A percentile compares a stretch with the other conserved stretches of the same genome.
These are phyloP conservation scores for Pyrus hybrid DNA, from an alignment of 331 rosid species.

Conservation along the genomic window DNA sequence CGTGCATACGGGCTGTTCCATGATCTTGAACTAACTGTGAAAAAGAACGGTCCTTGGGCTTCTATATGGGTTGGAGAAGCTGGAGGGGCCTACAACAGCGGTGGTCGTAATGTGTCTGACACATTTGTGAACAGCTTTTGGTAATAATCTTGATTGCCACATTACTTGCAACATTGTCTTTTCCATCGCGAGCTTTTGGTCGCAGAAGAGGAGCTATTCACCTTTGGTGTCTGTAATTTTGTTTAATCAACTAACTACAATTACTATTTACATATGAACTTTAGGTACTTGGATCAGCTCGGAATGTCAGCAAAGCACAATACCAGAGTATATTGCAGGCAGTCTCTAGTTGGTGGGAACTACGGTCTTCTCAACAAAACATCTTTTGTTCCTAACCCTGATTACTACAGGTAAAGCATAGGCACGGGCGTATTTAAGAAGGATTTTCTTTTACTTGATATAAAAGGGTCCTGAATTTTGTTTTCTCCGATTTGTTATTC, in stretches of 20 bases:
- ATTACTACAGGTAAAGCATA: slow-evolving; percentile 62
- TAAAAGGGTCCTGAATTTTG: background rate
- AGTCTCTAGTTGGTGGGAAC: slow-evolving; percentile 74
- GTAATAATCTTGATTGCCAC: slow-evolving; percentile 44
- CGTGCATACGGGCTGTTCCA: slow-evolving; percentile 32
- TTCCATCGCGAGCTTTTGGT: background rate
- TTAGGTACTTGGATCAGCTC: slow-evolving; percentile 89
- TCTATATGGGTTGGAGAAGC: slow-evolving; percentile 92
- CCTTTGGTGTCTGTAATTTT: background rate
- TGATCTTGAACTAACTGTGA: slow-evolving; percentile 41
- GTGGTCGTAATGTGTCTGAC: slow-evolving; percentile 66
- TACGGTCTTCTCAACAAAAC: slow-evolving; percentile 67
- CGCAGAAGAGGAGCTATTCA: background rate
- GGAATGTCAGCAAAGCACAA: slow-evolving; percentile 71
- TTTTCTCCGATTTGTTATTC: slow-evolving; percentile 4
- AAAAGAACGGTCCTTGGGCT: slow-evolving; percentile 64
- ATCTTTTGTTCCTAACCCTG: slow-evolving; percentile 75
- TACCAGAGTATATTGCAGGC: slow-evolving; percentile 79
- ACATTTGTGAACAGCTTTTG: slow-evolving; percentile 78
- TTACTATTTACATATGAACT: background rate
- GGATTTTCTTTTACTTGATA: background rate
- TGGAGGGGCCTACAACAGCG: slow-evolving; percentile 93
- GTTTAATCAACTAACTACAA: background rate
- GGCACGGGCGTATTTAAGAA: background rate
- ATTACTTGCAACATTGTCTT: slow-evolving; percentile 7